These are phyloP conservation scores for Solanum dulcamara DNA, from an alignment of 257 asterid species.

Conservation along the genomic window DNA sequence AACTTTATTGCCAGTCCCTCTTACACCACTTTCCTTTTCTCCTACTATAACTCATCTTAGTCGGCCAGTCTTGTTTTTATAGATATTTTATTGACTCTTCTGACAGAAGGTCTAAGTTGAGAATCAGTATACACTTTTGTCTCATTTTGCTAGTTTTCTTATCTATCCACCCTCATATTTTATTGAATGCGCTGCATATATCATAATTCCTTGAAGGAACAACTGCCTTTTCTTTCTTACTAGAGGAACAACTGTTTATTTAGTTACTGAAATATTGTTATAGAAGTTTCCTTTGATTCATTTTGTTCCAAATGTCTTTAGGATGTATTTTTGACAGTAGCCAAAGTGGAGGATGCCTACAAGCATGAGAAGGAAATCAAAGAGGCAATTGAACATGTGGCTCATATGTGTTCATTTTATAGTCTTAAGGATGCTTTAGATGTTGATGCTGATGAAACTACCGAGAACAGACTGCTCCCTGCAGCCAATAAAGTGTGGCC, in stretches of 20 bases:
- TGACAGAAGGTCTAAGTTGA: neutral
- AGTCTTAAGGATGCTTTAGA: slow-evolving; percentile 56
- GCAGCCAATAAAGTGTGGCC: slow-evolving; percentile 98
- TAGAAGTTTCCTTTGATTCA: neutral
- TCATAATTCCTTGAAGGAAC: neutral
- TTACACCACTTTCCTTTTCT: neutral
- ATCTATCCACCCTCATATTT: neutral
- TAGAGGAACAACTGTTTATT: neutral
- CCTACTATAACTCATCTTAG: neutral
- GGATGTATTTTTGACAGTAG: slow-evolving; percentile 60
- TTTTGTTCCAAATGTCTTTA: slow-evolving; percentile 6
- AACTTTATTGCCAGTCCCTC: neutral
- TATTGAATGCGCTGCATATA: neutral
- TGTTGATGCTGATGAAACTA: slow-evolving; percentile 63
- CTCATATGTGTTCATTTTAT: slow-evolving; percentile 35
- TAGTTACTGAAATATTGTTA: neutral
- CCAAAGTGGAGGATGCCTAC: slow-evolving; percentile 84
- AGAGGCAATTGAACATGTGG: slow-evolving; percentile 46
- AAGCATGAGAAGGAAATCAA: slow-evolving; percentile 60
- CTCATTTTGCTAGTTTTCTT: neutral
- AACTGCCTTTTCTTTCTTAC: neutral
- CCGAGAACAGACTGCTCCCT: slow-evolving; percentile 82
- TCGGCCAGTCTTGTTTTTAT: neutral
- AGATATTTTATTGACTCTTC: neutral
- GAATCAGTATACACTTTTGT: neutral